phyloP scores from a whole-genome alignment of 768 basidiomycete genomes.

The Suillus brevipes region DNA sequence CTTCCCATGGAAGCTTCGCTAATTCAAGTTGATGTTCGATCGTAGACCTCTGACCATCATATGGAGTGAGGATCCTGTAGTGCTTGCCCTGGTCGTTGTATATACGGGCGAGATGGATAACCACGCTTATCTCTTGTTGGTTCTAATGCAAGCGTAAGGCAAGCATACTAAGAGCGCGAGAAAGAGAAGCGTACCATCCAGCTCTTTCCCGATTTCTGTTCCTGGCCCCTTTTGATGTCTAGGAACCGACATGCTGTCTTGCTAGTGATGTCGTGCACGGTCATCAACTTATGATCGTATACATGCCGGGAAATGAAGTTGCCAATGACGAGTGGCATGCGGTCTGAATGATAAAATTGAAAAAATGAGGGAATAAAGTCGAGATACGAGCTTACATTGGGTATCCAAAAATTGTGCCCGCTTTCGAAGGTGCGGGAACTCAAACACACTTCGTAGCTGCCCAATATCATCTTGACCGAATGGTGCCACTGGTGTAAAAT shows the following conservation, averaged over 20 bases:
- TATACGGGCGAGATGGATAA: conserved; percentile 53
- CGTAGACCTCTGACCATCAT: conserved; percentile 63
- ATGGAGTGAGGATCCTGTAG: conserved; percentile 76
- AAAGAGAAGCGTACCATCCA: conserved; percentile 18
- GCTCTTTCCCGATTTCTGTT: conserved; percentile 31
- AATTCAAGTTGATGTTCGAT: conserved; percentile 58
- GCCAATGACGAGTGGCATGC: conserved; percentile 80
- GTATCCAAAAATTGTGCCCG: conserved; percentile 58
- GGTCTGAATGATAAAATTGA: conserved; percentile 48
- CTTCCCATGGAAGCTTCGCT: conserved; percentile 50
- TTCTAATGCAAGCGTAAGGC: conserved; percentile 48
- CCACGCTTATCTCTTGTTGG: conserved; percentile 47
- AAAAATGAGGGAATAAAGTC: no score
- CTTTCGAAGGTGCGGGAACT: conserved; percentile 55
- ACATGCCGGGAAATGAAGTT: conserved; percentile 64
- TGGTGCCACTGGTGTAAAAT: conserved; percentile 59
- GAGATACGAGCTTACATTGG: conserved; percentile 56
- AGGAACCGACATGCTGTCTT: conserved; percentile 37
- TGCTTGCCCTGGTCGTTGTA: conserved; percentile 45
- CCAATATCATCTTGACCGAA: conserved; percentile 69
- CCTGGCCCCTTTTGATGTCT: conserved; percentile 37
- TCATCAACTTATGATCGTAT: conserved; percentile 59
- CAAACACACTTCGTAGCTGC: conserved; percentile 75
- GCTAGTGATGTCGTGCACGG: conserved; percentile 47
- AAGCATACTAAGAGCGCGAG: background rate